Base-by-base conservation (phyloP, 768 basidiomycete genomes). In the Suillus spraguei region DNA sequence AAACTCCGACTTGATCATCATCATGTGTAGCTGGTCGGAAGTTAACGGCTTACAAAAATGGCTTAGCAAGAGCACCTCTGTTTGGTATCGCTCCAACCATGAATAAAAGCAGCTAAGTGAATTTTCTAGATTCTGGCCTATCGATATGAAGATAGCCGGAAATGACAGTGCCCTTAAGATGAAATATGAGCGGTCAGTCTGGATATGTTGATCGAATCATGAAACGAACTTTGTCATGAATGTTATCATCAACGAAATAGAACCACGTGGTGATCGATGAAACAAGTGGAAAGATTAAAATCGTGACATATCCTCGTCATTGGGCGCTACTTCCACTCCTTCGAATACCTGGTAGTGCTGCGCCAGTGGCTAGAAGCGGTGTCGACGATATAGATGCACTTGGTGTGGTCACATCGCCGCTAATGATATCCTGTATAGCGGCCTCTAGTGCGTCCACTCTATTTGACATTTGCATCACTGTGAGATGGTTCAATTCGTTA, bases 381-480 rank as follows among this genome's bases (percentile, higher is more conserved):
- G 85, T 81, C 8, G 90, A 88, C 5, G 89, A 90, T 66, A 86
- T 85, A 13, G 88, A 85, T 44, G 87, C 77, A 66, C 81, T 86
- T 32, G 79, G 71, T 5, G 80, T 70, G 41, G 76, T 65, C 17
- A 85, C 74, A 64, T 91, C 91, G 35, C 87, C 87, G 65, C 89
- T 92, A 71, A 97, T 95, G 55, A 97, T 91, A 70, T 97, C 95
- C 68, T 95, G 93, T 61, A 97, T 95, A 13, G 95, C 87, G 20
- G 87, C 87, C 72, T 97, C 95, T 36, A 97, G 81, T 20, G 91
- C 85, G 70, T 97, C 95, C 24, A 97, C 95, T 50, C 95, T 85
- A 44, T 86, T 84, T 1, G 95, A 96, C 95, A 97, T 97, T 69
- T 94, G 91, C 62, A 79, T 85, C 95, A 97, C 95, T 97, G 71